These are phyloP conservation scores for Cytospora leucostoma DNA, from an alignment of 2,329 filamentous ascomycete genomes.

Conservation along the genomic window DNA sequence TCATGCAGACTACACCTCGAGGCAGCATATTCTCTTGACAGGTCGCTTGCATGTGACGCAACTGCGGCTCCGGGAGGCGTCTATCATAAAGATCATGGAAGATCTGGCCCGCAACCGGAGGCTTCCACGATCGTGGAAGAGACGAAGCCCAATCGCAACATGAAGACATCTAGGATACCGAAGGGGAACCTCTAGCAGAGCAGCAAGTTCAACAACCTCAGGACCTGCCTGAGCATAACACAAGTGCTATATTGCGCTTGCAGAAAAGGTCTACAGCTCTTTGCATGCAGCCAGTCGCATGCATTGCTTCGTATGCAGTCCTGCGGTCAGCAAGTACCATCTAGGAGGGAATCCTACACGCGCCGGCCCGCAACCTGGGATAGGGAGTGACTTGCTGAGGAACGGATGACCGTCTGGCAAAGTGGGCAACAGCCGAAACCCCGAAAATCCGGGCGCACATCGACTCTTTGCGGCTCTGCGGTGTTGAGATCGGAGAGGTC, in stretches of 20 bases:
- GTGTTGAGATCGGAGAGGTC: conserved; percentile 3
- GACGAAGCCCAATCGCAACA: not conserved
- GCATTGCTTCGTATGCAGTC: not conserved
- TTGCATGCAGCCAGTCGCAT: not conserved
- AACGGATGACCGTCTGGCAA: not conserved
- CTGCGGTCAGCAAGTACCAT: not conserved
- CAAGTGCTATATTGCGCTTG: not conserved
- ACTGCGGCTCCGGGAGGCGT: conserved; percentile 7
- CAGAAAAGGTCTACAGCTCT: not conserved
- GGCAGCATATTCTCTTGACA: not conserved
- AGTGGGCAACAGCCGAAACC: conserved; percentile 11
- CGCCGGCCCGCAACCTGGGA: not conserved
- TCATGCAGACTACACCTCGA: conserved; percentile 7
- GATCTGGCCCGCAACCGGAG: not conserved
- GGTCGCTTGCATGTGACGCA: conserved; percentile 8
- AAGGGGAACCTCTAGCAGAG: not conserved
- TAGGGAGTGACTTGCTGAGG: not conserved
- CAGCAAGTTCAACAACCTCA: not conserved
- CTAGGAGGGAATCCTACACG: not conserved
- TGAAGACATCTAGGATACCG: not conserved
- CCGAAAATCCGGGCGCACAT: not conserved
- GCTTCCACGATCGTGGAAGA: not conserved
- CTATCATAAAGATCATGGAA: not conserved
- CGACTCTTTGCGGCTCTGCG: conserved; percentile 14
- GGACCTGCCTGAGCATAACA: not conserved